Conservation (phyloP, 495 filamentous ascomycete species). For the Xylaria bambusicola region DNA sequence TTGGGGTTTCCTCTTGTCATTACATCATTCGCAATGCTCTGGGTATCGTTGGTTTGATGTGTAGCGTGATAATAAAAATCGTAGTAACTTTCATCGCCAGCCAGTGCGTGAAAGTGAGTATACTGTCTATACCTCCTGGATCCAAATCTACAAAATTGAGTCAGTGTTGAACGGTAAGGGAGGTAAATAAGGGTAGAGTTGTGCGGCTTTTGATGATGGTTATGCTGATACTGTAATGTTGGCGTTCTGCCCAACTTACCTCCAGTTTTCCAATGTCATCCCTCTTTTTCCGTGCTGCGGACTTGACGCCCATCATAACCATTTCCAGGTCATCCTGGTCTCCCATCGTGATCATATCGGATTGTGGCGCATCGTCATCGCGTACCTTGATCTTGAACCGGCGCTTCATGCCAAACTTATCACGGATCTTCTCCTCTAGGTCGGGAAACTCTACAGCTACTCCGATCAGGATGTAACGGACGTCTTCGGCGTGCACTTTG, state of each 20-base stretch:
- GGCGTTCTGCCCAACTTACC: too few relatives aligned
- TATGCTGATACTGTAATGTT: too few relatives aligned
- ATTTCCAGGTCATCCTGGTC: conserved; percentile 96
- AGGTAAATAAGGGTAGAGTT: too few relatives aligned
- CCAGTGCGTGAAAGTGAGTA: conserved; percentile 22
- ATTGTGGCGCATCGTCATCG: conserved; percentile 69
- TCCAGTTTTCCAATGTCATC: conserved; percentile 93
- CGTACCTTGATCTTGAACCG: conserved; percentile 82
- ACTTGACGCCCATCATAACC: conserved; percentile 67
- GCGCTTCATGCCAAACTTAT: conserved; percentile 76
- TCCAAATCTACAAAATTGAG: conserved; percentile 60
- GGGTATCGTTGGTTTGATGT: conserved; percentile 36
- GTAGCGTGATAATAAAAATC: conserved; percentile 14
- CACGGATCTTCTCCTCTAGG: conserved; percentile 72
- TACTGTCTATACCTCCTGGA: conserved; percentile 56
- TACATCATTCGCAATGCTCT: conserved; percentile 37
- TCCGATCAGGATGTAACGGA: conserved; percentile 88
- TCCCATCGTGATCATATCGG: conserved; percentile 94
- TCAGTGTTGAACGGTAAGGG: conserved; percentile 5
- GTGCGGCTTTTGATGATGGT: too few relatives aligned
- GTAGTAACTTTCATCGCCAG: conserved; percentile 7
- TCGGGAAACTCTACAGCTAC: conserved; percentile 71
- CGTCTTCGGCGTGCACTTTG: conserved; percentile 90
- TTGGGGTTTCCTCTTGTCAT: conserved; percentile 25
- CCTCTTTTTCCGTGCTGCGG: conserved; percentile 69